Evolutionary conservation across 1,284 basidiomycete species (phyloP), one percentile per base, ranked within the genome.

Genomic region (Bjerkandera adusta): DNA sequence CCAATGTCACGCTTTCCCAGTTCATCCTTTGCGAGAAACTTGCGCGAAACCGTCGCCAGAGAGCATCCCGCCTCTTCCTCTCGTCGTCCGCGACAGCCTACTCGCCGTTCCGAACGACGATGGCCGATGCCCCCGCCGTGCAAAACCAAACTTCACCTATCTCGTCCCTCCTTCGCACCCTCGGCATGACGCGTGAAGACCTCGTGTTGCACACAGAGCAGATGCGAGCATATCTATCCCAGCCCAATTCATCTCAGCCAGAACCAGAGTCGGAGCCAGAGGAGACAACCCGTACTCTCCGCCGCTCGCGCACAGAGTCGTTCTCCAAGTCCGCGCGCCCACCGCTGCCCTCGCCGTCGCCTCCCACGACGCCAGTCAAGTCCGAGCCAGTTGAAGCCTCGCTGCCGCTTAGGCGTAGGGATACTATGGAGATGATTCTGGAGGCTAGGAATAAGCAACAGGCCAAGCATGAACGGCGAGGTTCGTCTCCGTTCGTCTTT

Each of bases 131-230:
- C 26, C 50, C 29, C 16, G 5, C 12, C 13, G 45, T 30, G 10
- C 38, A 38, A 20, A 47, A 60, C 44, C 65, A 66, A 0, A 41
- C 61, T 26, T 74, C 72, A 5, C 84, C 83, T 41, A 84, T 87
- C 30, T 81, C 81, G 37, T 77, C 81, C 54, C 73, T 88, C 21
- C 68, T 88, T 34, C 70, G 75, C 52, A 76, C 76, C 11, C 71
- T 87, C 29, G 85, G 85, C 36, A 72, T 88, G 57, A 85, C 84
- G 54, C 76, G 82, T 63, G 78, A 83, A 56, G 85, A 88, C 66
- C 70, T 88, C 47, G 61, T 71, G 55, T 73, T 75, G 58, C 81
- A 76, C 57, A 84, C 79, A 56, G 73, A 80, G 63, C 76, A 85
- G 60, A 88, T 88, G 85, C 79, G 85, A 43, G 76, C 81, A 50